These are phyloP conservation scores for Kodamaea kaohsiungensis DNA, from an alignment of 805 yeast genomes.

Conservation along the genomic window DNA sequence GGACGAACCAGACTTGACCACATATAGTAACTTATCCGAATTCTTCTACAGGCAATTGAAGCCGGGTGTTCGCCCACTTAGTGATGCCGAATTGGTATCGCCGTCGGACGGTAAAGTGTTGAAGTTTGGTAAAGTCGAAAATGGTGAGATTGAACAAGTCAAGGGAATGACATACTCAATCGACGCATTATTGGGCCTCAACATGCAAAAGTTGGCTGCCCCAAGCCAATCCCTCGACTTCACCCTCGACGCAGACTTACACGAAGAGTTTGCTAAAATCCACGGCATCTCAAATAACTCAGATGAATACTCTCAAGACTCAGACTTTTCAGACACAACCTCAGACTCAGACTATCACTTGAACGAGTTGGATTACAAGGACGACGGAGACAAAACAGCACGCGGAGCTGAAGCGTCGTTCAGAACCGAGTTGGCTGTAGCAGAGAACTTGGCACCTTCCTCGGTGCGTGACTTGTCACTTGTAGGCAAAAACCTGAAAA, in stretches of 20 bases:
- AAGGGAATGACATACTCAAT: constrained; percentile 94
- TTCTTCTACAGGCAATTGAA: constrained; percentile 83
- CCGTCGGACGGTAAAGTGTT: constrained; percentile 94
- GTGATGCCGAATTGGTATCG: constrained; percentile 66
- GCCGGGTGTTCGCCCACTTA: constrained; percentile 77
- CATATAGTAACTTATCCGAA: constrained; percentile 81
- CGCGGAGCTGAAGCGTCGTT: constrained; percentile 31
- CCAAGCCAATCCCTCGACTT: constrained; percentile 53
- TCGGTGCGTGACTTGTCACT: constrained; percentile 27
- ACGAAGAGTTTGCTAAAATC: constrained; percentile 73
- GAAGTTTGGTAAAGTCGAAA: constrained; percentile 75
- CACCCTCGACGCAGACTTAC: constrained; percentile 39
- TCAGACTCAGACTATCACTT: constrained; percentile 44
- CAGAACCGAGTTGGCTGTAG: constrained; percentile 39
- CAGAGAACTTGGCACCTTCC: constrained; percentile 41
- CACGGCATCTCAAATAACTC: constrained; percentile 64
- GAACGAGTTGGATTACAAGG: constrained; percentile 51
- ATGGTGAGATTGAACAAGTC: constrained; percentile 93
- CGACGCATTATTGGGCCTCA: constrained; percentile 80
- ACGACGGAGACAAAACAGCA: constrained; percentile 68
- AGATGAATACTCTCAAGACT: constrained; percentile 71
- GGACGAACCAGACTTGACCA: constrained; percentile 73
- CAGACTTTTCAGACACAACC: constrained; percentile 61
- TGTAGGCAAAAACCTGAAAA: constrained; percentile 35
- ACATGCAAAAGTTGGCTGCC: constrained; percentile 50